Percentiles rank a stretch among this genome's conserved stretches.
phyloP scores from a whole-genome alignment of 1,284 basidiomycete genomes.

The Leccinum angustisporum region DNA sequence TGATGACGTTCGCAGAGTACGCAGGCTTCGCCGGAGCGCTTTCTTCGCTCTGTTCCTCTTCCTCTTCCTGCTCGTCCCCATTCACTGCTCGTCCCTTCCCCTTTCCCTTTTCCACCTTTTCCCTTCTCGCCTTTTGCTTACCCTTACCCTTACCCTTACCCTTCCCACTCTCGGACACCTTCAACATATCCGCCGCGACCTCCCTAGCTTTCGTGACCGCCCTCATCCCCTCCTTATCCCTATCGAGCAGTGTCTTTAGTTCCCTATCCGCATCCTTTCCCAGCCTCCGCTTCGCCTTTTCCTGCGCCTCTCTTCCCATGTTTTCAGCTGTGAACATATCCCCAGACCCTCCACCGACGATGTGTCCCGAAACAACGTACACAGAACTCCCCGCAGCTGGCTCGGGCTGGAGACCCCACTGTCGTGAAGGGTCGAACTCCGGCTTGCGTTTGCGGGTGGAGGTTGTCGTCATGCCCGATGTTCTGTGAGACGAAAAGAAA shows the following conservation, averaged over 20 bases:
- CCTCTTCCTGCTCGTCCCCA: neutral
- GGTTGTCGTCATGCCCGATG: constrained; percentile 61
- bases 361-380: constrained; percentile 77
- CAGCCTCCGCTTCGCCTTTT: constrained; percentile 63
- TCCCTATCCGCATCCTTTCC: constrained; percentile 59
- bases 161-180: constrained; percentile 16
- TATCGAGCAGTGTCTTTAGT: constrained; percentile 57
- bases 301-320: constrained; percentile 73
- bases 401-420: constrained; percentile 70
- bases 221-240: constrained; percentile 63
- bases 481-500: constrained; percentile 42
- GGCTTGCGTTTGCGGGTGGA: constrained; percentile 51
- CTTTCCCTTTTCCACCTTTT: constrained; percentile 23
- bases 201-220: constrained; percentile 57
- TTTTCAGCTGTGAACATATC: constrained; percentile 58
- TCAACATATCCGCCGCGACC: constrained; percentile 33
- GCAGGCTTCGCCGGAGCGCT: constrained; percentile 39
- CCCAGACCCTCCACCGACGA: constrained; percentile 51
- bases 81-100: constrained; percentile 3
- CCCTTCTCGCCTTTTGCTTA: constrained; percentile 23
- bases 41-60: constrained; percentile 25
- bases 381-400: constrained; percentile 53
- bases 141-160: constrained; percentile 10
- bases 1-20: constrained; percentile 65
- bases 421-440: constrained; percentile 62